Conservation (phyloP, 2,329 filamentous ascomycete genomes). For the Hymenoscyphus albidus region DNA sequence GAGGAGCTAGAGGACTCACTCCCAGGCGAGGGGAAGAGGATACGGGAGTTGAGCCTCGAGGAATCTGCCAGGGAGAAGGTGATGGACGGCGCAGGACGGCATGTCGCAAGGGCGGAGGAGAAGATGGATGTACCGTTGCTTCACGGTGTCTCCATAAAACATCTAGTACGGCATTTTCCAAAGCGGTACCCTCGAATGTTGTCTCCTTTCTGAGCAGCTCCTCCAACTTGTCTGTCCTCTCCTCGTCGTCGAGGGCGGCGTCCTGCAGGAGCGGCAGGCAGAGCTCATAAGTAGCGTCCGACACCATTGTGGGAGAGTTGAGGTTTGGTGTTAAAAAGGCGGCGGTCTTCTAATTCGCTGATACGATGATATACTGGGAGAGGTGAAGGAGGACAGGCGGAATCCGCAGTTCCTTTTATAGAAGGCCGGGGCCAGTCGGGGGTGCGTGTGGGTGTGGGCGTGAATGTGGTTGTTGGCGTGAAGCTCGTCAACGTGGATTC, state of each 20-base stretch:
- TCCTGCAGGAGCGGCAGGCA: constrained; percentile 87
- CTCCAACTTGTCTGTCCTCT: constrained; percentile 89
- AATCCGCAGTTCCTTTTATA: neutral
- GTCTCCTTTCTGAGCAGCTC: constrained; percentile 79
- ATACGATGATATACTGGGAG: neutral
- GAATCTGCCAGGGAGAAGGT: constrained; percentile 86
- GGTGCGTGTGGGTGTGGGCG: neutral
- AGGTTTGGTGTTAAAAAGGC: constrained; percentile 5
- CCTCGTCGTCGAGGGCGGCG: constrained; percentile 79
- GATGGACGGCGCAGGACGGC: constrained; percentile 87
- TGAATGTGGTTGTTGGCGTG: neutral
- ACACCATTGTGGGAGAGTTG: constrained; percentile 61
- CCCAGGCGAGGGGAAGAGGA: constrained; percentile 78
- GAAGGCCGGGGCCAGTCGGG: neutral
- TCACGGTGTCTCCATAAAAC: constrained; percentile 83
- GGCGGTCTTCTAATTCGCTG: constrained; percentile 3
- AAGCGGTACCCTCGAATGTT: constrained; percentile 65
- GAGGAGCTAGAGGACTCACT: constrained; percentile 78
- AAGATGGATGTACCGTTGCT: constrained; percentile 59
- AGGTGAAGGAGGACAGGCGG: neutral
- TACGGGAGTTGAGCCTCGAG: constrained; percentile 68
- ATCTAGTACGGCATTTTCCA: constrained; percentile 89
- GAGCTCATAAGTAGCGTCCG: constrained; percentile 87
- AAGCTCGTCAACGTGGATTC: neutral
- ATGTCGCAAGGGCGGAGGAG: constrained; percentile 81